Evolutionary conservation across 371 early-diverging fungal species (phyloP).

Genomic region (Mucor racemosus): DNA sequence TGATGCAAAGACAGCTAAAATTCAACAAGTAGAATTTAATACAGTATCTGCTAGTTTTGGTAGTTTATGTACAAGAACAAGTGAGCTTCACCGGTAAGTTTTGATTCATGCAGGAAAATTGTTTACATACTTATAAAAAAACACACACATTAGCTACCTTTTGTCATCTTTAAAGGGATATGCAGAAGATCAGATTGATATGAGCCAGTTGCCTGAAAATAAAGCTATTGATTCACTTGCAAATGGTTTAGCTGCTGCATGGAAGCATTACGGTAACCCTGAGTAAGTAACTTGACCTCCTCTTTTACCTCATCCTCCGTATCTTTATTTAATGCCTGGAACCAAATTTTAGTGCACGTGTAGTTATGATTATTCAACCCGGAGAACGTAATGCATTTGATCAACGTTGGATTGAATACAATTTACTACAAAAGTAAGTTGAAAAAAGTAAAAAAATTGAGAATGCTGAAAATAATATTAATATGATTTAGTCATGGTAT

Average conservation of each 20-base stretch:
- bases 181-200: constrained; percentile 43
- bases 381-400: constrained; percentile 95
- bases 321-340: neutral
- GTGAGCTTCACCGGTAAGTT: constrained; percentile 80
- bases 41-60: constrained; percentile 94
- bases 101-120: neutral
- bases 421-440: constrained; percentile 73
- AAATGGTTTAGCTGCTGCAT: constrained; percentile 83
- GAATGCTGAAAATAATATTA: neutral
- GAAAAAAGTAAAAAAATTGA: neutral
- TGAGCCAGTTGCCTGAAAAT: constrained; percentile 74
- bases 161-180: constrained; percentile 60
- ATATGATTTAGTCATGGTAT: constrained; percentile 61
- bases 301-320: neutral
- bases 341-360: constrained; percentile 67
- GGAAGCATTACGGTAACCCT: constrained; percentile 74
- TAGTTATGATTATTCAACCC: constrained; percentile 91
- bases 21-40: constrained; percentile 97
- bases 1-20: constrained; percentile 44
- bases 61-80: constrained; percentile 76
- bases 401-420: constrained; percentile 91
- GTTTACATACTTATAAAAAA: neutral
- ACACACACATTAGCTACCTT: constrained; percentile 54
- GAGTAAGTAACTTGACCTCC: constrained; percentile 47
- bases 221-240: constrained; percentile 72